These are phyloP conservation scores for Phoma sp. DNA, from an alignment of 2,329 filamentous ascomycete species.

Conservation along the genomic window DNA sequence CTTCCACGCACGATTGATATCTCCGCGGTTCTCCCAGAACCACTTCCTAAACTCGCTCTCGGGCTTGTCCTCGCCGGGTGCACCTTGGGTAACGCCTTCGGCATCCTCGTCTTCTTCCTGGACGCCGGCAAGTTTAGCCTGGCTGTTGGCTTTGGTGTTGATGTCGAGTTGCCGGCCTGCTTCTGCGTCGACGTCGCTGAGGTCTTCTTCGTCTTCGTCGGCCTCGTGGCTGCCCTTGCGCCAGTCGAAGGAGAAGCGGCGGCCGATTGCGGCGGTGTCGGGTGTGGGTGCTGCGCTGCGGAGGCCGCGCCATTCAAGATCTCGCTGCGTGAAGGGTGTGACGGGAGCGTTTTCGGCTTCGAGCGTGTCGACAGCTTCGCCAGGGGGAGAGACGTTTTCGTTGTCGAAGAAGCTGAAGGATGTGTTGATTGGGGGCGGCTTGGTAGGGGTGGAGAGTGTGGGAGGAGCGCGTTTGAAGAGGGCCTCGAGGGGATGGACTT, in stretches of 20 bases:
- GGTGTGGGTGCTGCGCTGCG: constrained; percentile 93
- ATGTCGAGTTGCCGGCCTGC: constrained; percentile 34
- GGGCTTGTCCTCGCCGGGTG: constrained; percentile 23
- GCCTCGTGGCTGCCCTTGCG: constrained; percentile 51
- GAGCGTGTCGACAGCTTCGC: constrained; percentile 47
- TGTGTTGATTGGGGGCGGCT: constrained; percentile 55
- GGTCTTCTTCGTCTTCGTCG: constrained; percentile 47
- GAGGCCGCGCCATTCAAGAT: constrained; percentile 76
- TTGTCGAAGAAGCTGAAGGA: constrained; percentile 81
- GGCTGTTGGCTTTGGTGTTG: constrained; percentile 38
- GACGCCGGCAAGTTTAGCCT: not conserved
- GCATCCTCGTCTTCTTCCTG: not conserved
- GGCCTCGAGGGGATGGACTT: constrained; percentile 86
- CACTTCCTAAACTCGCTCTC: constrained; percentile 65
- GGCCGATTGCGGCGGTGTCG: constrained; percentile 82
- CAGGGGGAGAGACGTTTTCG: constrained; percentile 47
- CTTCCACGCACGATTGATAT: constrained; percentile 60
- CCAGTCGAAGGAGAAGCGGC: constrained; percentile 64
- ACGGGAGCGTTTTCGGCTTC: constrained; percentile 62
- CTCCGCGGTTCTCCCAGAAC: constrained; percentile 64
- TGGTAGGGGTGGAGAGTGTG: constrained; percentile 36
- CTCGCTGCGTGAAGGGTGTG: constrained; percentile 83
- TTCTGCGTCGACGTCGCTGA: constrained; percentile 34
- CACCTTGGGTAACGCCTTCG: no score
- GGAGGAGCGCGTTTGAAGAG: constrained; percentile 79